These are phyloP conservation scores for Delitschia confertaspora DNA, from an alignment of 495 filamentous ascomycete genomes.

Conservation along the genomic window DNA sequence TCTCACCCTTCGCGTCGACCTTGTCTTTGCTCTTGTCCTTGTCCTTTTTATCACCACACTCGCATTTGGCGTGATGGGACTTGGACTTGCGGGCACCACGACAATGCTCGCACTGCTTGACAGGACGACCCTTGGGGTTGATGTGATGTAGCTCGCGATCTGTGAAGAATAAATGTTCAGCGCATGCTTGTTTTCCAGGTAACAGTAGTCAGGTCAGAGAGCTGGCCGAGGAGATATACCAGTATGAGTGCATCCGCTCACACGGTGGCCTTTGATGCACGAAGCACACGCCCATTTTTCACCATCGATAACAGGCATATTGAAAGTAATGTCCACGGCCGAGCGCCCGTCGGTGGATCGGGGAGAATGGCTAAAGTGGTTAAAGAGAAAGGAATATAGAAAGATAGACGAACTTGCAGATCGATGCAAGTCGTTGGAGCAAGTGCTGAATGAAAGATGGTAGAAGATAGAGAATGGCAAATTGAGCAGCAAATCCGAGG, in stretches of 20 bases:
- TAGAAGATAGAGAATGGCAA: neutral
- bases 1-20: constrained; percentile 55
- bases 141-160: constrained; percentile 91
- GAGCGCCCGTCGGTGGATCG: constrained; percentile 18
- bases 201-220: neutral
- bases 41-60: constrained; percentile 83
- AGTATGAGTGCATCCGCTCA: constrained; percentile 37
- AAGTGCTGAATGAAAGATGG: neutral
- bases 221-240: constrained; percentile 26
- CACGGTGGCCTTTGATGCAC: constrained; percentile 39
- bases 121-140: constrained; percentile 96
- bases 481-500: constrained; percentile 9
- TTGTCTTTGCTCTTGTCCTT: constrained; percentile 37
- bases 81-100: constrained; percentile 95
- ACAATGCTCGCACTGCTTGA: constrained; percentile 97
- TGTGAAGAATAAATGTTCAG: constrained; percentile 39
- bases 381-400: neutral
- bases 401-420: constrained; percentile 1
- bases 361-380: constrained; percentile 1
- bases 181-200: too few species aligned
- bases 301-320: constrained; percentile 31
- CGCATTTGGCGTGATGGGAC: constrained; percentile 90
- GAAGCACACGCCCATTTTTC: constrained; percentile 38
- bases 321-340: constrained; percentile 26
- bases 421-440: too few species aligned